A percentile compares a stretch with the other conserved stretches of the same genome.
Conservation (phyloP, 805 yeast genomes). For the Candida sakaeoensis region DNA sequence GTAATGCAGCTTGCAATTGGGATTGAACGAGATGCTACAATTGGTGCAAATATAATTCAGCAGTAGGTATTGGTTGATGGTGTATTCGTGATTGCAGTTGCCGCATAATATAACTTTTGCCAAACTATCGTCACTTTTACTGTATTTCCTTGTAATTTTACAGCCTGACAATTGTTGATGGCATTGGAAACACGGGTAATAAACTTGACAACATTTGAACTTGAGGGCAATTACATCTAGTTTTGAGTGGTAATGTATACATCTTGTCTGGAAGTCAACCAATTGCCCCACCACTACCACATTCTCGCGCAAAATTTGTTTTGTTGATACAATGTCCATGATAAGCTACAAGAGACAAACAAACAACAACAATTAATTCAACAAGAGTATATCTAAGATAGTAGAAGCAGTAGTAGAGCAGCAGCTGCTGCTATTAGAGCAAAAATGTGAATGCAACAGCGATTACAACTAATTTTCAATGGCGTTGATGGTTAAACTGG, state of each 20-base stretch:
- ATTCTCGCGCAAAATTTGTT: neutral
- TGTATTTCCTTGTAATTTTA: slow-evolving; percentile 13
- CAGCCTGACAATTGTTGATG: slow-evolving; percentile 22
- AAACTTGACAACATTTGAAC: slow-evolving; percentile 34
- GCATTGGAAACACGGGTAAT: slow-evolving; percentile 39
- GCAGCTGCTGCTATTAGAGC: too few species aligned
- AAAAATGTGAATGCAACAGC: too few species aligned
- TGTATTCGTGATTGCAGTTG: slow-evolving; percentile 25
- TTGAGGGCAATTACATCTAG: slow-evolving; percentile 39
- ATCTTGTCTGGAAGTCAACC: slow-evolving; percentile 32
- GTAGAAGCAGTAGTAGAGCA: too few species aligned
- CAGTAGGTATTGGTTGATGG: slow-evolving; percentile 24
- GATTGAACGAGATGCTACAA: slow-evolving; percentile 32
- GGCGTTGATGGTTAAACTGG: too few species aligned
- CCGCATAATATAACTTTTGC: slow-evolving; percentile 35
- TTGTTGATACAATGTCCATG: neutral
- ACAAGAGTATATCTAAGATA: too few species aligned
- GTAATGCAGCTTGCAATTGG: slow-evolving; percentile 36
- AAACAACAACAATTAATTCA: too few species aligned
- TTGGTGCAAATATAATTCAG: slow-evolving; percentile 17
- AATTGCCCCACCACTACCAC: slow-evolving; percentile 6
- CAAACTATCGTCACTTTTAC: slow-evolving; percentile 3
- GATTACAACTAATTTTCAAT: too few species aligned
- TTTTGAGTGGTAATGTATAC: slow-evolving; percentile 31
- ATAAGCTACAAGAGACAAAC: too few species aligned